Evolutionary conservation across 1,284 basidiomycete species (phyloP), one percentile per base, ranked within the genome.

Genomic region (Mycena citricolor): DNA sequence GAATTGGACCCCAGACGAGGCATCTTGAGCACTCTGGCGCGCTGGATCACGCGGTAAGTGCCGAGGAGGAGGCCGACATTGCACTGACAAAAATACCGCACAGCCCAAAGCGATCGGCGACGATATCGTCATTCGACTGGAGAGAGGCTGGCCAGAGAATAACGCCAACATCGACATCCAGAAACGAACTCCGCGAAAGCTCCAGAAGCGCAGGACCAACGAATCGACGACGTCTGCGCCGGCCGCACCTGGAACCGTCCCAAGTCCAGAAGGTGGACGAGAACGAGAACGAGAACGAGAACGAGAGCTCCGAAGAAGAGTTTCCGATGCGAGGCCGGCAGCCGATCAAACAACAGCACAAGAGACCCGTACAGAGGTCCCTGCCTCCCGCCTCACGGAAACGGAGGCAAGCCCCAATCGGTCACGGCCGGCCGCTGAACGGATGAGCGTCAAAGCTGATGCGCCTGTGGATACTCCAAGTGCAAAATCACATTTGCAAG

Each of bases 121-220:
- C 46, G 43, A 35, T 43, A 16, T 52, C 51, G 11, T 49, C 46
- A 6, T 49, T 52, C 51, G 43, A 43, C 22, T 49, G 51, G 51
- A 52, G 38, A 17, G 33, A 40, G 19, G 36, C 49, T n/a, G n/a
- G 22, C n/a, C 10, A 29, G n/a, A 23, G 14, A 24, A 23, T n/a
- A n/a, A n/a, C n/a, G n/a, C n/a, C n/a, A n/a, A n/a, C n/a, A n/a
- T n/a, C n/a, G n/a, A n/a, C n/a, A n/a, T n/a, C n/a, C 28, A 29
- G 17, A 13, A 8, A 25, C 26, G 37, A 13, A 22, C 31, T 20
- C 24, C 39, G 24, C 20, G 36, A 39, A 49, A 42, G 16, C 39
- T 48, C 31, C 44, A 28, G 21, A 47, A 52, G 30, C 41, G 22
- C 8, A 38, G 22, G 12, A 36, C 16, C 24, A 24, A 33, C 26